These are phyloP conservation scores for Seminavis robusta DNA, from an alignment of 108 stramenopile species.

Conservation along the genomic window DNA sequence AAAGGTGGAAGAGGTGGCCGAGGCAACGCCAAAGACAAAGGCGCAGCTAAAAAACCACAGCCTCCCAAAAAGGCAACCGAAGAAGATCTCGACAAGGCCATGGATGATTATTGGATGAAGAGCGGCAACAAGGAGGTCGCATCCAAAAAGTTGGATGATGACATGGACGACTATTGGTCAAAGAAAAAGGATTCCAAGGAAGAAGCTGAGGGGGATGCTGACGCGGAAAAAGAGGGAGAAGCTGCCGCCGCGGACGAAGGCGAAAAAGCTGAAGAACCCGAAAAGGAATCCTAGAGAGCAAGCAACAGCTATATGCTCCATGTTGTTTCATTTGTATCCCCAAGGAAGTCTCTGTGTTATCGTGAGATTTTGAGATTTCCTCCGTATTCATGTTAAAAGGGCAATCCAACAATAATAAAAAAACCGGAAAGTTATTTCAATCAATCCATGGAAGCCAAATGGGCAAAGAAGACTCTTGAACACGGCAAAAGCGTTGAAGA, in stretches of 20 bases:
- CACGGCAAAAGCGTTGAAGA: neutral
- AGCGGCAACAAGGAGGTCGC: constrained; percentile 74
- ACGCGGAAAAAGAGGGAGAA: constrained; percentile 11
- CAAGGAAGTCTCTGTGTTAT: neutral
- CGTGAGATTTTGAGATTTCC: too few relatives aligned
- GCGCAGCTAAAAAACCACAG: too few relatives aligned
- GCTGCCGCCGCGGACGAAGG: constrained; percentile 13
- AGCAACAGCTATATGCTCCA: neutral
- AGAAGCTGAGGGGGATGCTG: constrained; percentile 11
- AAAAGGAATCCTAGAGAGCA: constrained; percentile 8
- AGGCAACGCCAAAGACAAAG: too few relatives aligned
- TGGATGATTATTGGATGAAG: constrained; percentile 85
- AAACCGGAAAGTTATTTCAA: neutral
- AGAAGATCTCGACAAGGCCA: constrained; percentile 72
- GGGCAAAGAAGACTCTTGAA: neutral
- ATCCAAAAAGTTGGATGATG: constrained; percentile 80
- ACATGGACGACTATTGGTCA: constrained; percentile 83
- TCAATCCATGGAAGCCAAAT: neutral
- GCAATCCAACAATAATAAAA: neutral
- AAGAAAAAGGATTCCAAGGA: constrained; percentile 47
- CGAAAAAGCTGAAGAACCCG: constrained; percentile 7
- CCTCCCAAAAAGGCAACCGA: too few relatives aligned
- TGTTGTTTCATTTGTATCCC: neutral
- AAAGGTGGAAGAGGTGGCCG: too few relatives aligned
- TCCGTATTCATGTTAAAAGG: too few relatives aligned